phyloP scores from a whole-genome alignment of 2,329 filamentous ascomycete genomes.

The Stagonosporopsis chrysanthemi region DNA sequence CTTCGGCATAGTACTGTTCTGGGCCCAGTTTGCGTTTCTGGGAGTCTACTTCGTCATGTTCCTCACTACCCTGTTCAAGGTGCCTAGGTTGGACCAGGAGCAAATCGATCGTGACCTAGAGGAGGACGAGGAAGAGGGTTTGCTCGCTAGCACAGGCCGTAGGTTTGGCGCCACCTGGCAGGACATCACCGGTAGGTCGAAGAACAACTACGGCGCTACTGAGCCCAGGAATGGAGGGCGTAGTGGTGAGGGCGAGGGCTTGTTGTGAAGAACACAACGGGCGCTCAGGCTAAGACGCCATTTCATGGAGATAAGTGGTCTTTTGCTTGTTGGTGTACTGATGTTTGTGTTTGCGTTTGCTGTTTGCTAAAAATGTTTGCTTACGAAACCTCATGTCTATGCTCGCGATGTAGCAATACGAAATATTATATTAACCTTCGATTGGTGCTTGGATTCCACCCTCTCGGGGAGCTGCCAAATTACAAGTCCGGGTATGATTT shows the following conservation, averaged over 20 bases:
- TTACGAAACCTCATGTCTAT: constrained; percentile 15
- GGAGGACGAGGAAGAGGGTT: constrained; percentile 90
- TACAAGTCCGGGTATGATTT: too few species aligned
- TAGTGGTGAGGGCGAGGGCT: constrained; percentile 15
- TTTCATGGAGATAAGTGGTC: too few species aligned
- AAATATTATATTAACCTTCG: neutral
- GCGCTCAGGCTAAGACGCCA: neutral
- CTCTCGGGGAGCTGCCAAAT: too few species aligned
- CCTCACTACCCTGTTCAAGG: constrained; percentile 77
- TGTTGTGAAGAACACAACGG: neutral
- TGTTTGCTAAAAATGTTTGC: neutral
- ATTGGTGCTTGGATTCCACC: too few species aligned
- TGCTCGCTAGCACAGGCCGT: constrained; percentile 82
- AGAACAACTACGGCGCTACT: constrained; percentile 43
- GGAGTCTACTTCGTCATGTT: constrained; percentile 84
- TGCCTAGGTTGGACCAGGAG: constrained; percentile 77
- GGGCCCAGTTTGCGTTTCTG: constrained; percentile 93
- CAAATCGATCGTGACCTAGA: constrained; percentile 89
- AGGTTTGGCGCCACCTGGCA: constrained; percentile 88
- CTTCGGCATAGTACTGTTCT: constrained; percentile 92
- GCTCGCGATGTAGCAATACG: neutral
- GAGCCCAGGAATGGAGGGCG: constrained; percentile 33
- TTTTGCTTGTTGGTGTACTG: neutral
- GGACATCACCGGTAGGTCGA: constrained; percentile 73
- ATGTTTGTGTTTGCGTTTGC: neutral